Conservation (phyloP, 2,329 filamentous ascomycete genomes). For the Colletotrichum gigasporum region DNA sequence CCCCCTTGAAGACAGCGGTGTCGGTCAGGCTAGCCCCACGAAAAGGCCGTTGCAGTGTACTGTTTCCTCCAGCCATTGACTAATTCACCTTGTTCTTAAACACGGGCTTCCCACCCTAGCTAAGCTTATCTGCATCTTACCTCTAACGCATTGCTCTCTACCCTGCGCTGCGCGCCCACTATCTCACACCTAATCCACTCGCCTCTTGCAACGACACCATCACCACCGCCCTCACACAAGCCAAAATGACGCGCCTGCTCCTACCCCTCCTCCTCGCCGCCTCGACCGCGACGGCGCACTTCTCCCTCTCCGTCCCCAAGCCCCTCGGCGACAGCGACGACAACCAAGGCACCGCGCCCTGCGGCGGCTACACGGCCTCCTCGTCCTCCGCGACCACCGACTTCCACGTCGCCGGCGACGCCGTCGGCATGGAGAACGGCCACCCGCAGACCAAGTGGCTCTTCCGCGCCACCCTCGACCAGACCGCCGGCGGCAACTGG, state of each 20-base stretch:
- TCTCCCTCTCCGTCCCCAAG: constrained; percentile 58
- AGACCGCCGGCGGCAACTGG: constrained; percentile 59
- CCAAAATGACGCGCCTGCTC: constrained; percentile 37
- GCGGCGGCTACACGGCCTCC: constrained; percentile 62
- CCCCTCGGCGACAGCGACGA: constrained; percentile 58
- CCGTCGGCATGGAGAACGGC: constrained; percentile 55
- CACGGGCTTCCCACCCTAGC: no score
- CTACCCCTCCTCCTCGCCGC: constrained; percentile 49
- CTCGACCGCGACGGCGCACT: constrained; percentile 58
- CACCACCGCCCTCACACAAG: not conserved
- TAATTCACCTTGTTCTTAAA: not conserved
- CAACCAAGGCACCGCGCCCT: constrained; percentile 56
- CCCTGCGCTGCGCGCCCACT: not conserved
- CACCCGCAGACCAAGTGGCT: constrained; percentile 66
- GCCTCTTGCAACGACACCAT: not conserved
- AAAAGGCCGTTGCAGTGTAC: constrained; percentile 1
- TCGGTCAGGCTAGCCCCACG: not conserved
- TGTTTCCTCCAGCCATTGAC: not conserved
- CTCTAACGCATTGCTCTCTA: not conserved
- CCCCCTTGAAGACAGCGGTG: not conserved
- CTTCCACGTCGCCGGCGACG: constrained; percentile 67
- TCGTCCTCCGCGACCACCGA: constrained; percentile 52
- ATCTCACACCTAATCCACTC: not conserved
- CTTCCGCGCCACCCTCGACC: constrained; percentile 65
- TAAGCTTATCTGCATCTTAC: no score